These are phyloP conservation scores for Kregervanrija fluxuum DNA, from an alignment of 805 yeast genomes.

Conservation along the genomic window DNA sequence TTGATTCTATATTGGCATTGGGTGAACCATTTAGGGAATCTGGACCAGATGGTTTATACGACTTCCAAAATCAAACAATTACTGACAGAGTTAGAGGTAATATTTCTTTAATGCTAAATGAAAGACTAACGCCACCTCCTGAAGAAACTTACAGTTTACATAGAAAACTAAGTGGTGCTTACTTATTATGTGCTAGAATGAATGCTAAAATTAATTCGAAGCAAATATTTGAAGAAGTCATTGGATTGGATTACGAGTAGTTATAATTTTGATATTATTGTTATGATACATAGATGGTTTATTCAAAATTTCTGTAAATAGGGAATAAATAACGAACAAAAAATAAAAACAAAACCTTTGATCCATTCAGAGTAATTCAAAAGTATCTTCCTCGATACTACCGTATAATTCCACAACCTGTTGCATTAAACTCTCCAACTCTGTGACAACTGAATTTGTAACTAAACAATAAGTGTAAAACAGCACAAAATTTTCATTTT, in stretches of 20 bases:
- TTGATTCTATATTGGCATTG: conserved; percentile 80
- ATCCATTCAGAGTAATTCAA: conserved; percentile 29
- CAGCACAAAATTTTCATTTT: conserved; percentile 70
- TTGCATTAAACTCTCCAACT: conserved; percentile 50
- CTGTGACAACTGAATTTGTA: conserved; percentile 58
- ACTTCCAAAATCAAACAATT: conserved; percentile 80
- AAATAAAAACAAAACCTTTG: neutral
- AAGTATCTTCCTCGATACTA: conserved; percentile 53
- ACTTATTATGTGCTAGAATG: conserved; percentile 78
- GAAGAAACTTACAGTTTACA: conserved; percentile 97
- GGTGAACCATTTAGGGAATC: conserved; percentile 82
- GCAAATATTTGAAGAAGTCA: conserved; percentile 65
- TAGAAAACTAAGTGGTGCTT: conserved; percentile 91
- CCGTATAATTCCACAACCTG: conserved; percentile 58
- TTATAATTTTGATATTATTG: neutral
- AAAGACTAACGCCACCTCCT: conserved; percentile 93
- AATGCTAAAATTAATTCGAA: conserved; percentile 79
- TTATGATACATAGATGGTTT: too few relatives aligned
- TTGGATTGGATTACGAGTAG: conserved; percentile 41
- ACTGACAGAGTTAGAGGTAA: conserved; percentile 88
- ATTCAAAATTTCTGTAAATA: too few relatives aligned
- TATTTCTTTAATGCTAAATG: conserved; percentile 82
- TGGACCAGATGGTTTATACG: conserved; percentile 48
- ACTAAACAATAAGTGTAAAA: conserved; percentile 71
- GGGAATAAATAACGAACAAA: too few relatives aligned